Evolutionary conservation across 2,329 filamentous ascomycete genomes (phyloP).

Genomic region (Pseudogymnoascus sp.): DNA sequence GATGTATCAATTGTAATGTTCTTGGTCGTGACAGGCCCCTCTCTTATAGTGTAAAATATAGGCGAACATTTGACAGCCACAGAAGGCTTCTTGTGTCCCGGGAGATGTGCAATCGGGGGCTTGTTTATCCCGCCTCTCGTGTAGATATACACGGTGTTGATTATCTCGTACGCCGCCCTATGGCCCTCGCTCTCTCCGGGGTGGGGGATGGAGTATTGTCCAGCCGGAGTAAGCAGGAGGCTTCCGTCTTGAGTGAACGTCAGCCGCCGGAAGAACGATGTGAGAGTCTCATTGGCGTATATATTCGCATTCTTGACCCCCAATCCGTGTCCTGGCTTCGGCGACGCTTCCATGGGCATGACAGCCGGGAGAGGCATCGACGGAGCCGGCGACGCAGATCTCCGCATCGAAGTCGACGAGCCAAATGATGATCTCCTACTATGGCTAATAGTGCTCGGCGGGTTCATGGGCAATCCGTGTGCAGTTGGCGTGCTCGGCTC

Average conservation of each 20-base stretch:
- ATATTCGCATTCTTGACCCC: conserved; percentile 78
- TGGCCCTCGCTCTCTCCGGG: conserved; percentile 50
- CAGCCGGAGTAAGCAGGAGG: conserved; percentile 84
- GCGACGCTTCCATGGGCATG: conserved; percentile 86
- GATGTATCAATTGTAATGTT: conserved; percentile 94
- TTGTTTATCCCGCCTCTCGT: conserved; percentile 94
- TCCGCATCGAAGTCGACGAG: conserved; percentile 61
- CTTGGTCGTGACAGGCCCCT: conserved; percentile 59
- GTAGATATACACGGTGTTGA: conserved; percentile 98
- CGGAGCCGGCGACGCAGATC: conserved; percentile 87
- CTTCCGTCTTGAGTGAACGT: conserved; percentile 95
- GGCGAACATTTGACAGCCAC: conserved; percentile 94
- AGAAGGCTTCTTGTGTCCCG: conserved; percentile 95
- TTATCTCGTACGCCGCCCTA: conserved; percentile 75
- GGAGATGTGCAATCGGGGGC: conserved; percentile 86
- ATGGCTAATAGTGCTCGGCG: conserved; percentile 77
- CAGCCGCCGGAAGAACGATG: conserved; percentile 89
- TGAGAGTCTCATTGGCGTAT: conserved; percentile 93
- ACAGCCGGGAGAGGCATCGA: conserved; percentile 91
- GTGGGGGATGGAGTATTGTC: conserved; percentile 82
- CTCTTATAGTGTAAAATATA: conserved; percentile 73
- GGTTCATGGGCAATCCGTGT: conserved; percentile 88
- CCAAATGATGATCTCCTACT: conserved; percentile 91
- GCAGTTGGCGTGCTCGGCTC: conserved; percentile 91
- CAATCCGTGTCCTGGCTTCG: conserved; percentile 54